Evolutionary conservation across 192 early-diverging fungal species (phyloP), one percentile per base, ranked within the genome.

Genomic region (Gryganskiella cystojenkinii): DNA sequence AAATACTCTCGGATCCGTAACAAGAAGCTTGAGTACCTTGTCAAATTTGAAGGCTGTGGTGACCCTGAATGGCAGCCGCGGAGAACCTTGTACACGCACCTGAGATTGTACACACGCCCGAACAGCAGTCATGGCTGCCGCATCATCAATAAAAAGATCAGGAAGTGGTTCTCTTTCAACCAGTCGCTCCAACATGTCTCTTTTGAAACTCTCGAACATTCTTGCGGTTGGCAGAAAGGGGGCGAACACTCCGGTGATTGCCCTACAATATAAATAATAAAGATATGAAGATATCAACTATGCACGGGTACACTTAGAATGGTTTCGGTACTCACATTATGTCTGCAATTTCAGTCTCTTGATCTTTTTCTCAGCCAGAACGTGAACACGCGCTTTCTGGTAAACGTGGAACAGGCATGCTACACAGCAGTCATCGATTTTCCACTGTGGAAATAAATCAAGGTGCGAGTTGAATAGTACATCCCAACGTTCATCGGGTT

Each of bases 321-420:
- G 7, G 37, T n/a, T 9, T 40, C 13, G 13, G 13, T 40, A 50
- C 47, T 50, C 22, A 50, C 47, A 50, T 50, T 6, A 50, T 50
- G 47, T 50, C 47, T 24, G 47, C 47, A n/a, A 50, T 50, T 50
- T 50, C 47, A 6, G 47, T 13, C 47, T 50, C 19, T 50, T 50
- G 6, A 50, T 50, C 47, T 50, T 50, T n/a, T 19, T 24, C 19
- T 50, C 47, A 20, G 19, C 47, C 15, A 50, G 47, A 20, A 19
- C 47, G 6, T n/a, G 8, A 17, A 50, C 47, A 19, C 47, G 19
- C 6, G 47, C 6, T n/a, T 50, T 50, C 19, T 50, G 47, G 22
- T 50, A 50, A 50, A 5, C 9, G 4, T 50, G 15, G 19, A 50
- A 50, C 4, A 19, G 19, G 19, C 47, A 50, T n/a, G 47, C 47